These are phyloP conservation scores for Arabidopsis hybrid DNA, from an alignment of 441 rosid genomes.

Conservation along the genomic window DNA sequence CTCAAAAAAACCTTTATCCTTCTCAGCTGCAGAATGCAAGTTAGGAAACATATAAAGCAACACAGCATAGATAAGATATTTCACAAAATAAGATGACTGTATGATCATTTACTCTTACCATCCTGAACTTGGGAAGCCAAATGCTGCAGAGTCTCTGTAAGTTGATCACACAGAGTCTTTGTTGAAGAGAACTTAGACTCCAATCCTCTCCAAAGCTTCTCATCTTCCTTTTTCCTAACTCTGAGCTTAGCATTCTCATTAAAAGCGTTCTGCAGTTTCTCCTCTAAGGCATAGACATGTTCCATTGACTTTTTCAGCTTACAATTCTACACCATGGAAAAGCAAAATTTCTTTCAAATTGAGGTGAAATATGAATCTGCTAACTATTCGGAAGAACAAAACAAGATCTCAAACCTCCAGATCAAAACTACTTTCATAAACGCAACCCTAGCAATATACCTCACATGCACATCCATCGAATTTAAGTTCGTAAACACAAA, in stretches of 20 bases:
- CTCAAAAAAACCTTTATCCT: constrained; percentile 67
- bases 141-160: constrained; percentile 83
- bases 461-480: constrained; percentile 1
- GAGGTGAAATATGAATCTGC: neutral
- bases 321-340: constrained; percentile 55
- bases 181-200: constrained; percentile 93
- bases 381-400: neutral
- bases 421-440: neutral
- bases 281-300: constrained; percentile 70
- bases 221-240: constrained; percentile 89
- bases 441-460: neutral
- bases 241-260: constrained; percentile 92
- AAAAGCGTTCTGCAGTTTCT: constrained; percentile 83
- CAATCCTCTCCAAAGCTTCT: constrained; percentile 93
- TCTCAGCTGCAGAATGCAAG: constrained; percentile 68
- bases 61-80: constrained; percentile 12
- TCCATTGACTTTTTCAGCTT: constrained; percentile 83
- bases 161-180: constrained; percentile 79
- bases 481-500: constrained; percentile 2
- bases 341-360: constrained; percentile 6
- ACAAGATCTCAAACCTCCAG: neutral
- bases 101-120: constrained; percentile 52
- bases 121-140: constrained; percentile 82
- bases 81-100: neutral
- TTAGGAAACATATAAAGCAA: constrained; percentile 21